Evolutionary conservation across 228 moss, liverwort and hornwort species (phyloP).

Genomic region (Sphagnum fallax): DNA sequence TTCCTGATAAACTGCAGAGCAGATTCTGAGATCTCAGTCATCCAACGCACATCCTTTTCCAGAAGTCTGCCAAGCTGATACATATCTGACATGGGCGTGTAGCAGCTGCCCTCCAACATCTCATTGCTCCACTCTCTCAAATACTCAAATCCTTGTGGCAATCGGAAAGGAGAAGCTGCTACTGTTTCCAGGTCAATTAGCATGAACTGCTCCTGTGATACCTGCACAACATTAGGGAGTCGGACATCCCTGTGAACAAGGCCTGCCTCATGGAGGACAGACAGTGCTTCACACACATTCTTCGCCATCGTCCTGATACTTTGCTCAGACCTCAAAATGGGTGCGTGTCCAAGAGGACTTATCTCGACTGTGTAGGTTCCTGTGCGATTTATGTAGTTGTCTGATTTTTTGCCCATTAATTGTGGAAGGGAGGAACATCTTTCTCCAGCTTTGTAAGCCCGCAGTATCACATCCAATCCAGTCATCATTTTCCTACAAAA

Average conservation of each 20-base stretch:
- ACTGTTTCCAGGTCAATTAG: slow-evolving; percentile 13
- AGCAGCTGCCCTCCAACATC: slow-evolving; percentile 2
- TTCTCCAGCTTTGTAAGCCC: slow-evolving; percentile 4
- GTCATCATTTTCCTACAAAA: background rate
- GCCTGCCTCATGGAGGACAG: slow-evolving; percentile 7
- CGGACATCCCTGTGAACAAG: slow-evolving; percentile 11
- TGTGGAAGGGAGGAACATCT: background rate
- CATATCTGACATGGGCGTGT: slow-evolving; percentile 10
- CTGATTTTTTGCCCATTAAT: background rate
- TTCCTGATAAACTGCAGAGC: slow-evolving; percentile 7
- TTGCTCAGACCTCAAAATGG: slow-evolving; percentile 5
- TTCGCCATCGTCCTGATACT: background rate
- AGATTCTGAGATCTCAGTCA: background rate
- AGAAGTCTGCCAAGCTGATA: slow-evolving; percentile 4
- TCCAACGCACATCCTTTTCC: background rate
- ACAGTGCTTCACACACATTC: slow-evolving; percentile 9
- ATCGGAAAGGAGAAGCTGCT: background rate
- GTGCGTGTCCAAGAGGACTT: slow-evolving; percentile 3
- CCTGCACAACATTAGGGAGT: slow-evolving; percentile 8
- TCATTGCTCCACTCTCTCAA: background rate
- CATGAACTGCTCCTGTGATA: slow-evolving; percentile 5
- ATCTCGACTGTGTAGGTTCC: slow-evolving; percentile 8
- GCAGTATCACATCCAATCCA: background rate
- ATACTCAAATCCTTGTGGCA: background rate
- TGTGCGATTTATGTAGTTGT: background rate